Base-by-base conservation (phyloP, 2,329 filamentous ascomycete species). In the Cytospora chrysosperma region DNA sequence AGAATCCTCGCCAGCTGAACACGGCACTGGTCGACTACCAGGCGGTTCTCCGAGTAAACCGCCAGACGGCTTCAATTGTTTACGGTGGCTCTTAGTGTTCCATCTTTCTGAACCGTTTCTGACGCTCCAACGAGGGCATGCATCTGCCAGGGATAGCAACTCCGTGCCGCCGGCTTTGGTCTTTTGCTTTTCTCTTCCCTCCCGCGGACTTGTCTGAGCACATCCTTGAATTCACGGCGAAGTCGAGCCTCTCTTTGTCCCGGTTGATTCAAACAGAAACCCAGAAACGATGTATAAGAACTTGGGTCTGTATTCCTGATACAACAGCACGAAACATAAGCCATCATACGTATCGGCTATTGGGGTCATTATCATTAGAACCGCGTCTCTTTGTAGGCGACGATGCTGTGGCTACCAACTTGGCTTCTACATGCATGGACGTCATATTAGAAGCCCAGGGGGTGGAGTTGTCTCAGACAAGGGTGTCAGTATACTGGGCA, bases 61-160 rank as follows among this genome's bases (percentile, higher is more conserved):
- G n/a, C n/a, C n/a, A n/a, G n/a, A n/a, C n/a, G n/a, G n/a, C n/a
- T n/a, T n/a, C n/a, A n/a, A n/a, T n/a, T n/a, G n/a, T n/a, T n/a
- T n/a, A n/a, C n/a, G n/a, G n/a, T n/a, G n/a, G n/a, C n/a, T n/a
- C n/a, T n/a, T n/a, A n/a, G n/a, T n/a, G n/a, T n/a, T n/a, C n/a
- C n/a, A n/a, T n/a, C n/a, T 96, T 7, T 92, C 92, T 2, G 88
- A 89, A 0, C 92, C 92, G 75, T 96, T 96, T 8, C 90, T 83
- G n/a, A n/a, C n/a, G n/a, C n/a, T 0, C 92, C 92, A 24, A 94
- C 80, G 1, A 96, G 79, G 0, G 91, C 91, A 79, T 96, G 96
- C 65, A 90, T 83, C 53, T 87, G 81, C 0, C 90, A 88, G 56
- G 12, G 79, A 80, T 3, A 96, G 79, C 7, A 96, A 84, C 72